A percentile compares a stretch with the other conserved stretches of the same genome.
Conservation (phyloP, 2,329 filamentous ascomycete species). For the Penicillium janthinellum region DNA sequence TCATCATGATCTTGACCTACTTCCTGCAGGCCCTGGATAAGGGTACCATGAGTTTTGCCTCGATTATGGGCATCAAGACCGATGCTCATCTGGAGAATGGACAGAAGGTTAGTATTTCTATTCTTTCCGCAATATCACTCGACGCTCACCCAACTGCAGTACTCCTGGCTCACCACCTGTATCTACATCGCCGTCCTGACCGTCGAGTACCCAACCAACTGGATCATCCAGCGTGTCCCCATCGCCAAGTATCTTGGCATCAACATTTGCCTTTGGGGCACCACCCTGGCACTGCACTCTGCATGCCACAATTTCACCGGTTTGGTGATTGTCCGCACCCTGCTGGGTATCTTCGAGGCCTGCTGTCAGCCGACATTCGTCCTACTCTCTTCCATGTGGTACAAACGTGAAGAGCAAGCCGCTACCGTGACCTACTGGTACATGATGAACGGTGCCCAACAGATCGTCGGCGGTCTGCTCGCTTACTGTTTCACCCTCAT, state of each 20-base stretch:
- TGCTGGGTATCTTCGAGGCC: constrained; percentile 72
- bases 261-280: constrained; percentile 67
- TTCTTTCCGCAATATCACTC: background rate
- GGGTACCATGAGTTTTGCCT: constrained; percentile 45
- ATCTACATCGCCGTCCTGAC: constrained; percentile 72
- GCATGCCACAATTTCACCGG: constrained; percentile 62
- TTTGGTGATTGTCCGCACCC: constrained; percentile 62
- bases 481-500: constrained; percentile 60
- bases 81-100: constrained; percentile 51
- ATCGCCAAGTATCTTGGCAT: constrained; percentile 67
- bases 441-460: constrained; percentile 75
- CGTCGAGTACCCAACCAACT: constrained; percentile 73
- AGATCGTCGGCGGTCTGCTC: constrained; percentile 70
- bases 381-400: constrained; percentile 70
- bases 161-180: constrained; percentile 71
- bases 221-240: constrained; percentile 63
- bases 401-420: constrained; percentile 68
- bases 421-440: constrained; percentile 69
- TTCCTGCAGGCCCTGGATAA: constrained; percentile 62
- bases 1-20: constrained; percentile 73
- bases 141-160: constrained; percentile 46
- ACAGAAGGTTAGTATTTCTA: constrained; percentile 33
- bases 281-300: constrained; percentile 62
- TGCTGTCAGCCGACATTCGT: constrained; percentile 70
- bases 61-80: constrained; percentile 45